Evolutionary conservation across 2,329 filamentous ascomycete genomes (phyloP), one percentile per base, ranked within the genome.

Genomic region (Venturia oleaginea): DNA sequence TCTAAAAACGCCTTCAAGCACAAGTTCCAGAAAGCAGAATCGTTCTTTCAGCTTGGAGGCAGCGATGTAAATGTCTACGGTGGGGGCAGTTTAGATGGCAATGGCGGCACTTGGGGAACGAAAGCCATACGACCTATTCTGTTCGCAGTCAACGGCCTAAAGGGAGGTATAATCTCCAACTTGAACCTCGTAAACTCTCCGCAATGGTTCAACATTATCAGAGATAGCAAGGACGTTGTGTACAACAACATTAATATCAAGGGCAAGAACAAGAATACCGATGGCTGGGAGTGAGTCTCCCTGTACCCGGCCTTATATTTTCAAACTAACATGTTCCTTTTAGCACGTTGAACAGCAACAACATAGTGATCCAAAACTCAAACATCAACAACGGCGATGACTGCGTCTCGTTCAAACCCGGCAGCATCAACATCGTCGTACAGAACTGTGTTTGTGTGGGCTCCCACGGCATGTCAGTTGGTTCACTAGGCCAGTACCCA

Each of bases 341-440:
- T 19, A 55, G 62, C 48, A 86, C 82, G 0, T 86, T 88, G 70
- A 82, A 85, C 8, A 84, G 82, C 15, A 75, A 79, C 30, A 81
- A 83, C 61, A 79, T 90, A 42, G 82, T 86, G 0, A 88, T 90
- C 42, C 86, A 89, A 69, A 84, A 89, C 71, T 88, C 84, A 0
- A 73, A 82, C 32, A 82, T 86, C 67, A 79, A 83, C 72, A 88
- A 88, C 68, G 84, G 84, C 42, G 86, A 89, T 71, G 85, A 91
- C 71, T 90, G 88, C 66, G 85, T 90, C 15, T 86, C 86, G 0
- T 90, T 90, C 80, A 90, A 89, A 72, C 86, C 86, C 27, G 89
- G 89, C 71, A 84, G 80, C 68, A 88, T 84, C 48, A 80, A 86
- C 66, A 81, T 89, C 3, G 72, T 89, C 3, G 80, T 89, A 7